Evolutionary conservation across 2,329 filamentous ascomycete species (phyloP).

Genomic region (Sphaerulina vaccinii): DNA sequence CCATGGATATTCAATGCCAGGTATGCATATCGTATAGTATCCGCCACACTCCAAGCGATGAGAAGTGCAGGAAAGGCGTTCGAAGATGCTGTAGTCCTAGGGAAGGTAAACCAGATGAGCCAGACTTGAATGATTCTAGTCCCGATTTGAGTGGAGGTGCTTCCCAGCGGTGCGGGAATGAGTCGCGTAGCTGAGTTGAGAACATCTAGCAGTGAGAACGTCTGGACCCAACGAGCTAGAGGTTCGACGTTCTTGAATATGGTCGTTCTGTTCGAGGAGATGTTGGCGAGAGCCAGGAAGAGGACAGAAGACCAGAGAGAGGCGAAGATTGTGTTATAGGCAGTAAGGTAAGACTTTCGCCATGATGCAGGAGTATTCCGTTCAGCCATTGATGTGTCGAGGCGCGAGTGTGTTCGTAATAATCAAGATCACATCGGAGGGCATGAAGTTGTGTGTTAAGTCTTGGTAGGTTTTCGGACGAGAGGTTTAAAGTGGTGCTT

Average conservation of each 20-base stretch:
- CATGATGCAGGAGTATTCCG: not conserved
- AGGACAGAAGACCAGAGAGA: constrained; percentile 1
- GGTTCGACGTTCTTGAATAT: not conserved
- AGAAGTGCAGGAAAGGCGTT: constrained; percentile 2
- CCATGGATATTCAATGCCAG: constrained; percentile 11
- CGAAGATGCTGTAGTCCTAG: constrained; percentile 2
- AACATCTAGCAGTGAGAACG: constrained; percentile 9
- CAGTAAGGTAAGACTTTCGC: constrained; percentile 1
- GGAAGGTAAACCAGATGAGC: constrained; percentile 13
- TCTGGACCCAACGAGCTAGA: constrained; percentile 8
- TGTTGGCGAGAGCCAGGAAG: not conserved
- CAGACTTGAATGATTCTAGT: constrained; percentile 14
- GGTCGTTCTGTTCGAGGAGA: not conserved
- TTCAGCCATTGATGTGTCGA: not conserved
- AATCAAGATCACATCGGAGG: too few relatives aligned
- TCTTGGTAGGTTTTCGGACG: not conserved
- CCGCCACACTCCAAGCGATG: constrained; percentile 11
- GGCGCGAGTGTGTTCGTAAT: too few relatives aligned
- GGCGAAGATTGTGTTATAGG: constrained; percentile 5
- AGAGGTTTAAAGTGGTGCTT: constrained; percentile 8
- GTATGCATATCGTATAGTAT: constrained; percentile 10
- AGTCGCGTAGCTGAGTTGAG: constrained; percentile 8
- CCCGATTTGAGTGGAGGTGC: constrained; percentile 14
- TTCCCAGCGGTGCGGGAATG: constrained; percentile 11
- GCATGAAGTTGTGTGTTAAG: not conserved